Evolutionary conservation across 768 basidiomycete genomes (phyloP).

Genomic region (Tephrocybe sp.): DNA sequence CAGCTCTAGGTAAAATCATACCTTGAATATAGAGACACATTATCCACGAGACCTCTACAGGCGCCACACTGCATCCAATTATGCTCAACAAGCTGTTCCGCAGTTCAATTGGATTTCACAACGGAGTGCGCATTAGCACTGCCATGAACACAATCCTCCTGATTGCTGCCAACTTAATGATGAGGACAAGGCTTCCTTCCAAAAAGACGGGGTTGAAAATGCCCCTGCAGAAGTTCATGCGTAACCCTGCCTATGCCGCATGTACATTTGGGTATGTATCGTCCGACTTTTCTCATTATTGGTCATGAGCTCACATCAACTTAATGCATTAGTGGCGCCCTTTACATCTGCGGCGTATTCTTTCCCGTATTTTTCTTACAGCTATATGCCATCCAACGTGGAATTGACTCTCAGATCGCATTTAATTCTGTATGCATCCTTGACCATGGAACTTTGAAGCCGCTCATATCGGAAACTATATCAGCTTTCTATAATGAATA

Average conservation of each 20-base stretch:
- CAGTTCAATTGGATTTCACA: constrained; percentile 35
- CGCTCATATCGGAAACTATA: no score
- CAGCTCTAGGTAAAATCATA: not conserved
- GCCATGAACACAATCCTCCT: constrained; percentile 33
- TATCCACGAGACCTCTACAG: constrained; percentile 20
- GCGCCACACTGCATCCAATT: constrained; percentile 57
- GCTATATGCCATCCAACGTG: constrained; percentile 44
- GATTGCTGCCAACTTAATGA: constrained; percentile 30
- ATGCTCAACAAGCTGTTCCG: constrained; percentile 52
- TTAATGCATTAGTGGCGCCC: no score
- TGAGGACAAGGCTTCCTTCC: constrained; percentile 36
- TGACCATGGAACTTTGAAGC: no score
- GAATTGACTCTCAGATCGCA: constrained; percentile 38
- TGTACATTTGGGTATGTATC: constrained; percentile 19
- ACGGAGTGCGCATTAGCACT: constrained; percentile 40
- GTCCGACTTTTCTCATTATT: not conserved
- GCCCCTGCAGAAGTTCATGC: constrained; percentile 26
- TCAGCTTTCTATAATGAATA: constrained; percentile 60
- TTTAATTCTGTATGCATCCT: constrained; percentile 49
- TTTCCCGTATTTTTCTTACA: constrained; percentile 54
- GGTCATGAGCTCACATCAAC: no score
- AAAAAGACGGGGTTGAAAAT: constrained; percentile 20
- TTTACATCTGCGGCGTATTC: constrained; percentile 41
- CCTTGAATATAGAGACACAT: constrained; percentile 1
- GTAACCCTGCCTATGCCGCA: constrained; percentile 29